Percentiles rank a stretch among this genome's conserved stretches.
phyloP scores from a whole-genome alignment of 768 basidiomycete genomes.

The Coprinopsis sp. region DNA sequence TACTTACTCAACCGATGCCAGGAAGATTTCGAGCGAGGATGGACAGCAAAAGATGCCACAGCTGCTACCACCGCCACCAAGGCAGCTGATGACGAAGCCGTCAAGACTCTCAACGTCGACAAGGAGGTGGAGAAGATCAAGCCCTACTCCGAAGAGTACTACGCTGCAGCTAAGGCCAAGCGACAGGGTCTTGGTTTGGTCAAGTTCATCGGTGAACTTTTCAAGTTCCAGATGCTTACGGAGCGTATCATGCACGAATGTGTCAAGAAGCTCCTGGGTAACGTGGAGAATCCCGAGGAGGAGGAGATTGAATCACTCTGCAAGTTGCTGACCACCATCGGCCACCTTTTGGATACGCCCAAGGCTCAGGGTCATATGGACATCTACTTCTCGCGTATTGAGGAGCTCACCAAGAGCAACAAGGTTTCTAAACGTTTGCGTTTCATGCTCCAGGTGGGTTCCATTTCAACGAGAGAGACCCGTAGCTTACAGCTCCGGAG shows the following conservation, averaged over 20 bases:
- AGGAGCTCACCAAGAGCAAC: constrained; percentile 66
- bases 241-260: constrained; percentile 99
- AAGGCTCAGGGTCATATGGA: constrained; percentile 86
- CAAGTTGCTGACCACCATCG: constrained; percentile 88
- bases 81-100: constrained; percentile 79
- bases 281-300: constrained; percentile 93
- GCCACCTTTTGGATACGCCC: constrained; percentile 70
- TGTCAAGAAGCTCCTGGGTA: constrained; percentile 90
- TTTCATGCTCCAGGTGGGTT: constrained; percentile 88
- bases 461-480: background rate
- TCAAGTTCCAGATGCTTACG: constrained; percentile 96
- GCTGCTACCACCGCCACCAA: constrained; percentile 86
- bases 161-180: constrained; percentile 94
- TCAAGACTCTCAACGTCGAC: constrained; percentile 62
- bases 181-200: constrained; percentile 95
- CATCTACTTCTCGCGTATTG: constrained; percentile 91
- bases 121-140: constrained; percentile 58
- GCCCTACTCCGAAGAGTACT: constrained; percentile 94
- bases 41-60: constrained; percentile 84
- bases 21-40: constrained; percentile 95
- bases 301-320: constrained; percentile 97
- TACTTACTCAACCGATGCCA: constrained; percentile 96
- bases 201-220: constrained; percentile 97
- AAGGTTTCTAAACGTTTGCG: constrained; percentile 85
- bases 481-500: constrained; percentile 34